These are phyloP conservation scores for Penicillium psychrofluorescens DNA, from an alignment of 495 filamentous ascomycete species.

Conservation along the genomic window DNA sequence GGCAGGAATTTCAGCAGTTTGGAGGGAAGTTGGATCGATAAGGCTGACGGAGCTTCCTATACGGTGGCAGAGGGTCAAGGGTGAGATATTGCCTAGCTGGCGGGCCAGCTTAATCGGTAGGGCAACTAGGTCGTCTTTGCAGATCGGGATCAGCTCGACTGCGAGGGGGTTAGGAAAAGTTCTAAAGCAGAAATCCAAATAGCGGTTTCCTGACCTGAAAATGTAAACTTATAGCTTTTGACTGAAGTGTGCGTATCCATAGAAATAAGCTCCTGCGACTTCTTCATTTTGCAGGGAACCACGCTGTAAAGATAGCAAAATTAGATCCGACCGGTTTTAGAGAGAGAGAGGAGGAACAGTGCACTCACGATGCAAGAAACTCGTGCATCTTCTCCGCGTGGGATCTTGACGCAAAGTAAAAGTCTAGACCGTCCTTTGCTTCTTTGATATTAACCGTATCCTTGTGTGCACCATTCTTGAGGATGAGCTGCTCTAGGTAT, in stretches of 20 bases:
- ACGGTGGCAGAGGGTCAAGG: slow-evolving; percentile 75
- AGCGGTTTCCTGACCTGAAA: slow-evolving; percentile 10
- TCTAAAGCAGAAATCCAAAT: too few species aligned
- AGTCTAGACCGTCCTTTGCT: slow-evolving; percentile 87
- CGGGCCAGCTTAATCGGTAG: slow-evolving; percentile 85
- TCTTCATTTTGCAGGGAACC: slow-evolving; percentile 70
- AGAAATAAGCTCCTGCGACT: slow-evolving; percentile 86
- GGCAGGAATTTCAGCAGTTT: slow-evolving; percentile 76
- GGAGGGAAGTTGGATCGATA: slow-evolving; percentile 83
- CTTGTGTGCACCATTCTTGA: slow-evolving; percentile 85
- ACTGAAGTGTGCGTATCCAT: slow-evolving; percentile 84
- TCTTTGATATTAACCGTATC: slow-evolving; percentile 98
- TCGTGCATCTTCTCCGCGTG: slow-evolving; percentile 90
- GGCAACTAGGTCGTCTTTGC: slow-evolving; percentile 92
- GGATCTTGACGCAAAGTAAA: slow-evolving; percentile 83
- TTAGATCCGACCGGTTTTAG: too few species aligned
- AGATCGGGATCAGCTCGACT: slow-evolving; percentile 80
- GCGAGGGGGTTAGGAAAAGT: slow-evolving; percentile 24
- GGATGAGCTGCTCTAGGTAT: slow-evolving; percentile 91
- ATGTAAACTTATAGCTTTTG: slow-evolving; percentile 89
- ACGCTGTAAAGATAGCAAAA: slow-evolving; percentile 25
- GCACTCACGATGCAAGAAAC: slow-evolving; percentile 59
- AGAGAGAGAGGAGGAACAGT: too few species aligned
- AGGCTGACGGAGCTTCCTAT: slow-evolving; percentile 86
- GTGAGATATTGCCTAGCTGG: slow-evolving; percentile 76